Base-by-base conservation (phyloP, 352 stramenopile genomes). In the Phytophthora fragariaefolia region DNA sequence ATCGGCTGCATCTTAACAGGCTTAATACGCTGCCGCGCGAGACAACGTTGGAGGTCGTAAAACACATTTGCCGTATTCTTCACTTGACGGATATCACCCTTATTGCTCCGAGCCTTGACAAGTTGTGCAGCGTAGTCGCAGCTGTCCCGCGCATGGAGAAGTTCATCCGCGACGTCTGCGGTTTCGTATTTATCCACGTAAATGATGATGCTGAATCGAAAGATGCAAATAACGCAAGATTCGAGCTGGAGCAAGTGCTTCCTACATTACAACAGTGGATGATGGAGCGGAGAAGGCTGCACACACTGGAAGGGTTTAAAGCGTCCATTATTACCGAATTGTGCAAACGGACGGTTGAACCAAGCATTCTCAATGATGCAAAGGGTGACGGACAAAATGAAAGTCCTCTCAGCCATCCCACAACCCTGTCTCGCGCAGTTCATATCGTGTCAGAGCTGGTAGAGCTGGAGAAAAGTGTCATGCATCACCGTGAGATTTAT, bases 141-240 rank as follows among this genome's bases (percentile, higher is more conserved):
- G 83, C 85, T 1, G 86, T 97, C 6, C 88, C 90, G 0, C 76
- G 86, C 10, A 92, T 96, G 80, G 90, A 96, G 52, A 89, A 82
- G 52, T 96, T 97, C 43, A 92, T 97, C 56, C 85, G 82, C 4
- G 85, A 95, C n/a, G 85, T 96, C 1, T 93, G 83, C 45, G 79
- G 77, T 3, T 92, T 89, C 42, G 82, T 94, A 9, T 91, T 85
- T 43, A 73, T 91, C 24, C 76, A 83, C 48, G 26, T 66, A 6
- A 69, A 66, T 13, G 73, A 77, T 1, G 54, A 78, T 23, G 46
- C 49, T 6, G 65, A 73, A 15, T 46, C 66, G 9, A 73, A 78
- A 26, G 58, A 74, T 12, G 53, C 50, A n/a, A 54, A 40, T 18
- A 60, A 28, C 4, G 42, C 64, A 6, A 64, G 52, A 4, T 87